phyloP scores from a whole-genome alignment of 2,329 filamentous ascomycete species.

The Aspergillus sp. region DNA sequence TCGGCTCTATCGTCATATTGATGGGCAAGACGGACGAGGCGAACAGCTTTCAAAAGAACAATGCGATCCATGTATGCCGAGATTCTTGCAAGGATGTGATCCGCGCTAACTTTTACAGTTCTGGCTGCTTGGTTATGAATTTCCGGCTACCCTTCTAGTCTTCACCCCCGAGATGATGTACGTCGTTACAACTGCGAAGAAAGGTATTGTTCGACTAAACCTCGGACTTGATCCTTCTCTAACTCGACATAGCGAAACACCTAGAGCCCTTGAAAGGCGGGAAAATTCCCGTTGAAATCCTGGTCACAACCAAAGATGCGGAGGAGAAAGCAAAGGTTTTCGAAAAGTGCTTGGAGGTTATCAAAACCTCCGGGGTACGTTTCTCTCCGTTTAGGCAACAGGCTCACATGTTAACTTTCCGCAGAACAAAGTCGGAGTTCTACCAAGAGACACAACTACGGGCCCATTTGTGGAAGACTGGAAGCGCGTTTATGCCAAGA shows the following conservation, averaged over 20 bases:
- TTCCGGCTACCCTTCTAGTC: conserved; percentile 92
- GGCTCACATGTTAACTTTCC: neutral
- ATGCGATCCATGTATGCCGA: conserved; percentile 82
- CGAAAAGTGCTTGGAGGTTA: conserved; percentile 77
- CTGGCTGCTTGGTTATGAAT: conserved; percentile 98
- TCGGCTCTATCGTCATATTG: conserved; percentile 81
- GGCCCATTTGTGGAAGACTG: conserved; percentile 96
- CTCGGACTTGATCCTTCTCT: neutral
- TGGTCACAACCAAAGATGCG: conserved; percentile 88
- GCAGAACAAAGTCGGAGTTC: conserved; percentile 85
- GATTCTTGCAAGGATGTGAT: conserved; percentile 20
- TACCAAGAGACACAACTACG: conserved; percentile 80
- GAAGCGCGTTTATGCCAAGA: conserved; percentile 79
- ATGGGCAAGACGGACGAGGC: conserved; percentile 95
- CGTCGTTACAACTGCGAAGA: conserved; percentile 94
- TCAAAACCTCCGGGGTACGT: conserved; percentile 84
- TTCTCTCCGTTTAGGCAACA: neutral
- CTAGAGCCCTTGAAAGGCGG: conserved; percentile 89
- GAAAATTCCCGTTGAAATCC: conserved; percentile 88
- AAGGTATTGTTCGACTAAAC: conserved; percentile 65
- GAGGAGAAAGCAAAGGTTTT: conserved; percentile 92
- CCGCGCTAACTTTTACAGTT: conserved; percentile 62
- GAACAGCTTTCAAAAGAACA: conserved; percentile 90
- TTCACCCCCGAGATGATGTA: conserved; percentile 87
- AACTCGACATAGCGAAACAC: conserved; percentile 72